Conservation (phyloP, 2,329 filamentous ascomycete genomes). For the Diplocarpon rosae region DNA sequence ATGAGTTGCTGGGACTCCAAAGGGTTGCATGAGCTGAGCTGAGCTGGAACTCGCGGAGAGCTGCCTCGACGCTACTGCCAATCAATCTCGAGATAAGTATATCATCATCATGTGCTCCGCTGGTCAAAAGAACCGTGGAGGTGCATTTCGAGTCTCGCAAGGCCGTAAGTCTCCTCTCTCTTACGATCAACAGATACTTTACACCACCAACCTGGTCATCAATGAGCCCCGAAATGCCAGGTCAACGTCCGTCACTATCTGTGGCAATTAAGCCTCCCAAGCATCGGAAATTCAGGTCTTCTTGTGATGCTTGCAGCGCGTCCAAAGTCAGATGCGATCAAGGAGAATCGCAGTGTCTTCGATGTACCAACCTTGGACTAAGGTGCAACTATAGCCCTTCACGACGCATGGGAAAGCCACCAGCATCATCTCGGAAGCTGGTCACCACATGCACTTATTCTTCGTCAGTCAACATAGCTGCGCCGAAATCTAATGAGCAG, state of each 20-base stretch:
- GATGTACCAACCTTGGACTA: constrained; percentile 3
- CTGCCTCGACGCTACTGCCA: no score
- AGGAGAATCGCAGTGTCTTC: background rate
- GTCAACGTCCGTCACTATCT: background rate
- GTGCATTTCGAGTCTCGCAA: no score
- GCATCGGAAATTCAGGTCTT: constrained; percentile 4
- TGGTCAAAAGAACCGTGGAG: no score
- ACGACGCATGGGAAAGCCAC: constrained; percentile 6
- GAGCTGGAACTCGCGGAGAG: no score
- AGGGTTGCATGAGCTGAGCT: no score
- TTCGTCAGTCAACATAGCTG: background rate
- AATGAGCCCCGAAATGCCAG: background rate
- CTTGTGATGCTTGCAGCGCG: constrained; percentile 4
- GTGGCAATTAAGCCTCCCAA: background rate
- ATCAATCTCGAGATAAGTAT: no score
- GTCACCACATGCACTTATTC: background rate
- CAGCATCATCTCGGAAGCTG: constrained; percentile 6
- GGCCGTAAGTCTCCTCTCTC: no score
- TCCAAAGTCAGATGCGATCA: constrained; percentile 5
- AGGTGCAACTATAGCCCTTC: constrained; percentile 4
- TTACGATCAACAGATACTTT: no score
- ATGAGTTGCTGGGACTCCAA: no score
- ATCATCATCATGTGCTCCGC: no score
- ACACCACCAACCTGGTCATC: no score
- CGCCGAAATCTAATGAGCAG: background rate